Percentiles rank a stretch among this genome's conserved stretches.
phyloP scores from a whole-genome alignment of 176 grass and related monocot species.

The Triticum turgidum region DNA sequence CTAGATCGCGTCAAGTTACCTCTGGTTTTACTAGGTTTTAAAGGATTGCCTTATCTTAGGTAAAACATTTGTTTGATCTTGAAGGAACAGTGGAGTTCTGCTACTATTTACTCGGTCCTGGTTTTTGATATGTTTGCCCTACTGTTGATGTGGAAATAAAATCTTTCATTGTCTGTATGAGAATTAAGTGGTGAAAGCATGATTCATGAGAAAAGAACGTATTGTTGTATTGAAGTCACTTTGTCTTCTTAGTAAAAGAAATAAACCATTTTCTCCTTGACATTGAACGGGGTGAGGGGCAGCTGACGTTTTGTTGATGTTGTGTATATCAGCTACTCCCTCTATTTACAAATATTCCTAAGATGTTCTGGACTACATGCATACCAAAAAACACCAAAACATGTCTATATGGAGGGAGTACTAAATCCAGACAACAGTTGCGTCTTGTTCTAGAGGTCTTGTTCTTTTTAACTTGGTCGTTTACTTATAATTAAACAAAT shows the following conservation, averaged over 20 bases:
- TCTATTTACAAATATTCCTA: too few species aligned
- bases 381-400: too few species aligned
- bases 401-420: too few species aligned
- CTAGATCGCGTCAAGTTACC: slow-evolving; percentile 36
- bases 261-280: background rate
- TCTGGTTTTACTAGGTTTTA: background rate
- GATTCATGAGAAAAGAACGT: background rate
- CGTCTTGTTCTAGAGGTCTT: too few species aligned
- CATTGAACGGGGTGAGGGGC: background rate
- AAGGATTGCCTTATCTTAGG: background rate
- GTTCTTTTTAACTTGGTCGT: too few species aligned
- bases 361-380: too few species aligned
- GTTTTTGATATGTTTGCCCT: background rate
- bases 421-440: too few species aligned
- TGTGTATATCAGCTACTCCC: too few species aligned
- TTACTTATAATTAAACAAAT: too few species aligned
- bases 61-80: slow-evolving; percentile 28
- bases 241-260: background rate
- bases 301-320: background rate
- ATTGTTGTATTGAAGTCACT: background rate
- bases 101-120: slow-evolving; percentile 12
- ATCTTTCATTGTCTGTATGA: slow-evolving; percentile 10
- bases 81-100: slow-evolving; percentile 16
- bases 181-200: background rate
- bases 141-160: slow-evolving; percentile 29